These are phyloP conservation scores for Solanum phureja DNA, from an alignment of 257 asterid genomes.

Conservation along the genomic window DNA sequence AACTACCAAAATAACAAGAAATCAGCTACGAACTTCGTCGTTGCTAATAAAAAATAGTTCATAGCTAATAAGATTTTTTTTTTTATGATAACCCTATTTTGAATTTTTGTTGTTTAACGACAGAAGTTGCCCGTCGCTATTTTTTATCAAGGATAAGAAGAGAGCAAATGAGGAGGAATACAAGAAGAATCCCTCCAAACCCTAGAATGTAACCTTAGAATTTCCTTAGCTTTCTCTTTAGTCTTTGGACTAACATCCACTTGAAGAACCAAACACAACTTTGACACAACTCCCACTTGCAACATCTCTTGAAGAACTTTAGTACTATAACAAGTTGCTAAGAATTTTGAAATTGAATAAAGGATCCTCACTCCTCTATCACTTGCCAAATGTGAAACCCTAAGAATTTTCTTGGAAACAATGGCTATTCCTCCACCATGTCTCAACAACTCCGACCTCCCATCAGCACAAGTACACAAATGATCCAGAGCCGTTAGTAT, in stretches of 20 bases:
- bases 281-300: slow-evolving; percentile 64
- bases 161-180: slow-evolving; percentile 41
- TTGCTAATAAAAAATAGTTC: neutral
- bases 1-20: neutral
- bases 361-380: slow-evolving; percentile 51
- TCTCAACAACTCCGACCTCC: slow-evolving; percentile 54
- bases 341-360: slow-evolving; percentile 28
- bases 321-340: slow-evolving; percentile 16
- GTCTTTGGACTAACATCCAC: slow-evolving; percentile 33
- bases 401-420: slow-evolving; percentile 63
- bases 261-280: slow-evolving; percentile 65
- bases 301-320: slow-evolving; percentile 59
- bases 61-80: neutral
- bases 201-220: slow-evolving; percentile 52
- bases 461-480: slow-evolving; percentile 69
- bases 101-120: neutral
- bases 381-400: slow-evolving; percentile 62
- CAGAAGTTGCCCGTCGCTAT: neutral
- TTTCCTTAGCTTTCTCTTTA: slow-evolving; percentile 43
- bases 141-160: slow-evolving; percentile 36
- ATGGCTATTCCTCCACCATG: slow-evolving; percentile 68
- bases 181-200: slow-evolving; percentile 64
- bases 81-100: neutral
- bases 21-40: neutral
- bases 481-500: slow-evolving; percentile 38